phyloP scores from a whole-genome alignment of 495 filamentous ascomycete genomes.

The Rhypophila decipiens region DNA sequence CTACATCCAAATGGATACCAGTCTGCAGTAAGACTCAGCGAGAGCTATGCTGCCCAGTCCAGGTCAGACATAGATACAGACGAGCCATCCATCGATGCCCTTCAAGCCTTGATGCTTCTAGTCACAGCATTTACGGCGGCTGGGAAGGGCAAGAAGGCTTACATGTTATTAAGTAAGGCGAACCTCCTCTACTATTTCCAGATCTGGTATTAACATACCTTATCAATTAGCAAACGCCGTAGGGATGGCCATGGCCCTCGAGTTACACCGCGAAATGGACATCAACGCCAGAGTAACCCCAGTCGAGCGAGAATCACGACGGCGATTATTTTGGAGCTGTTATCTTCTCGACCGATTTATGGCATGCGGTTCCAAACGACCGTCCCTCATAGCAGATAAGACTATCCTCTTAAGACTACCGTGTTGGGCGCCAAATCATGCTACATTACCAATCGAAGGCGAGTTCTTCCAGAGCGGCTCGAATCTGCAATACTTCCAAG shows the following conservation, averaged over 20 bases:
- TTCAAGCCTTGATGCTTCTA: constrained; percentile 72
- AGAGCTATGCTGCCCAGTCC: constrained; percentile 62
- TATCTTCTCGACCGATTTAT: constrained; percentile 78
- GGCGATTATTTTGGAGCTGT: constrained; percentile 76
- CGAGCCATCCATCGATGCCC: constrained; percentile 66
- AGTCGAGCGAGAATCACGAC: constrained; percentile 63
- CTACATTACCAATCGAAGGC: constrained; percentile 56
- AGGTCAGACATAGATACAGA: constrained; percentile 67
- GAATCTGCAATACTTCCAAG: constrained; percentile 61
- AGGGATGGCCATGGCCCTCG: constrained; percentile 73
- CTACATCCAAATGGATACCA: constrained; percentile 54
- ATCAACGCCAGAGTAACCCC: constrained; percentile 47
- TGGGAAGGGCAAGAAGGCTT: constrained; percentile 76
- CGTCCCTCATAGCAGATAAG: constrained; percentile 68
- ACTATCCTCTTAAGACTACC: constrained; percentile 67
- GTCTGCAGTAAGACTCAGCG: constrained; percentile 51
- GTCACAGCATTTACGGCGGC: constrained; percentile 66
- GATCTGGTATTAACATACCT: background rate
- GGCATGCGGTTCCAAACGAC: constrained; percentile 70
- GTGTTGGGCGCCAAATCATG: constrained; percentile 53
- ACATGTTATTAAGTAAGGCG: constrained; percentile 72
- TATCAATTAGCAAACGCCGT: constrained; percentile 57
- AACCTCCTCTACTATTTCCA: background rate
- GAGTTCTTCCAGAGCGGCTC: constrained; percentile 71
- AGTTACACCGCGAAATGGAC: constrained; percentile 66